Evolutionary conservation across 495 filamentous ascomycete species (phyloP).

Genomic region (Xylaria scruposa): DNA sequence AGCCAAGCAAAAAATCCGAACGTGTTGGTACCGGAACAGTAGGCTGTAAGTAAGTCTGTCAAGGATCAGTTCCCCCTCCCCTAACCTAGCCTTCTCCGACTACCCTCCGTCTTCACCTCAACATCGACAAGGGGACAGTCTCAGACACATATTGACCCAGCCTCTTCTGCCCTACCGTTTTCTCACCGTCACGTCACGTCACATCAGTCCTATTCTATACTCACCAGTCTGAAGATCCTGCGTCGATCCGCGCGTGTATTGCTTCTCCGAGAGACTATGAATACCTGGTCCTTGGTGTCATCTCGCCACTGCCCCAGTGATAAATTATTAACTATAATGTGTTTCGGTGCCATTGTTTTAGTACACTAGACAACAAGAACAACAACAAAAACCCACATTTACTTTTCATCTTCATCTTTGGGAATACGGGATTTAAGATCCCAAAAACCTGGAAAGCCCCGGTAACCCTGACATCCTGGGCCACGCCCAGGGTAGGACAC

Average conservation of each 20-base stretch:
- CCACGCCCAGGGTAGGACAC: background rate
- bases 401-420: background rate
- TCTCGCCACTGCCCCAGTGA: background rate
- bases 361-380: background rate
- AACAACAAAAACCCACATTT: background rate
- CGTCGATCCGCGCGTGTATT: constrained; percentile 18
- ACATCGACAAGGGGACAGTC: background rate
- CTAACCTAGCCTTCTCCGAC: constrained; percentile 6
- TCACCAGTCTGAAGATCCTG: constrained; percentile 7
- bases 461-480: background rate
- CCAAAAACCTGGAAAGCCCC: constrained; percentile 5
- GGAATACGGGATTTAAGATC: background rate
- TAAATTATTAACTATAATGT: background rate
- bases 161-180: constrained; percentile 1
- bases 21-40: background rate
- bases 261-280: background rate
- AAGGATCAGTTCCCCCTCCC: constrained; percentile 8
- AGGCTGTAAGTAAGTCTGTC: background rate
- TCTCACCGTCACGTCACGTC: constrained; percentile 17
- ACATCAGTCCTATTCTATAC: background rate
- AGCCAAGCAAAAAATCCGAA: background rate
- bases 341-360: background rate
- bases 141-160: constrained; percentile 10
- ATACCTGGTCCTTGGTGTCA: background rate
- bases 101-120: constrained; percentile 9